Evolutionary conservation across 805 yeast species (phyloP).

Genomic region (Pichia thaimueangensis): DNA sequence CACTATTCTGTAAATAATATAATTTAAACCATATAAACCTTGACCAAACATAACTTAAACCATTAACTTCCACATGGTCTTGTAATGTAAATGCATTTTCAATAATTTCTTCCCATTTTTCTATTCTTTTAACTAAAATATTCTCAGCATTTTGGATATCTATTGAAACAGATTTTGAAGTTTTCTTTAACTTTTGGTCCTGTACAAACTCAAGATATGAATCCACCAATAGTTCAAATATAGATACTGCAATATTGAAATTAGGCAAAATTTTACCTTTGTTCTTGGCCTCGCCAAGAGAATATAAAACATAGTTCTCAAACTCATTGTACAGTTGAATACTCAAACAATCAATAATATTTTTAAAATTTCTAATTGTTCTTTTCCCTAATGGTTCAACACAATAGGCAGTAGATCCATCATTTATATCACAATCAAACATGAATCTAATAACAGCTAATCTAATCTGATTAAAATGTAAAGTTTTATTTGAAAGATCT

Average conservation of each 20-base stretch:
- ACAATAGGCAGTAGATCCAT: neutral
- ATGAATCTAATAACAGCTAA: conserved; percentile 22
- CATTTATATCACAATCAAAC: conserved; percentile 6
- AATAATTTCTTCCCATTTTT: conserved; percentile 42
- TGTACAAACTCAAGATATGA: conserved; percentile 29
- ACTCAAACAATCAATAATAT: conserved; percentile 26
- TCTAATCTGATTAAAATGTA: conserved; percentile 28
- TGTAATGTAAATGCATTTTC: conserved; percentile 21
- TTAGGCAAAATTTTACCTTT: neutral
- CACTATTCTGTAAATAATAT: conserved; percentile 35
- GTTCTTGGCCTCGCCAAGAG: neutral
- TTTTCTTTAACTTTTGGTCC: conserved; percentile 21
- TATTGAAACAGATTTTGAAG: conserved; percentile 10
- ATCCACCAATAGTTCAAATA: conserved; percentile 41
- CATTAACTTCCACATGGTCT: neutral
- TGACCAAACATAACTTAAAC: conserved; percentile 19
- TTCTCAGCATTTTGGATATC: conserved; percentile 35
- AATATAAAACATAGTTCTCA: conserved; percentile 6
- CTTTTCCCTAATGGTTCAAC: conserved; percentile 7
- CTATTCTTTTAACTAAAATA: conserved; percentile 36
- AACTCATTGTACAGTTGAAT: conserved; percentile 18
- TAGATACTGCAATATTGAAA: conserved; percentile 28
- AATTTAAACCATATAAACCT: conserved; percentile 46
- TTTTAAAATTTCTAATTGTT: conserved; percentile 17
- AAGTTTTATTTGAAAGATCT: conserved; percentile 13